Evolutionary conservation across 2,329 filamentous ascomycete species (phyloP), one percentile per base, ranked within the genome.

Genomic region (Calonectria hawksworthii): DNA sequence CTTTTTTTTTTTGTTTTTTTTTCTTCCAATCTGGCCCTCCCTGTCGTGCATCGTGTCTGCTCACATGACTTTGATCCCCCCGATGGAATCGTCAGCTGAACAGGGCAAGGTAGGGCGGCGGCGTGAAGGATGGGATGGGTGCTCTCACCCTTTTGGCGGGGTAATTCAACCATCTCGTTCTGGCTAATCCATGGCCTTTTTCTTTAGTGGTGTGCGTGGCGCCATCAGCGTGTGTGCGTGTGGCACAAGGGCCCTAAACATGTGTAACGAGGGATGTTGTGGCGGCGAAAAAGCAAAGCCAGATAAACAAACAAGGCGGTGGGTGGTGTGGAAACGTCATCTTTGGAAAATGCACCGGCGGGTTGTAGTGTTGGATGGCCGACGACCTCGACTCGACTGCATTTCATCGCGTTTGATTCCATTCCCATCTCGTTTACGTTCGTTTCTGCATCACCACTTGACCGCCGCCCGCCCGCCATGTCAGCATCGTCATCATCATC

Each of bases 251-350:
- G 56, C 56, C 56, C 56, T 63, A 63, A 63, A 63, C 11, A 13
- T 26, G 56, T 63, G 56, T 26, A 63, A 63, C 56, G 36, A 38
- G 56, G 52, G 9, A 47, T 56, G 52, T 56, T 56, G 52, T 56
- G 52, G 52, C 52, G 52, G 56, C 56, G 56, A 63, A 63, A 63
- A 63, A 63, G 56, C 56, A 63, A 63, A 56, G 34, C 23, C 38
- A 38, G 56, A 61, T 38, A 63, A 63, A 63, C 56, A 63, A 23
- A 23, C 34, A 26, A 23, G 34, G 36, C 32, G 32, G 52, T 14
- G 56, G 8, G 56, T 26, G n/a, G 56, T 26, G 56, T 63, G n/a
- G 23, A 18, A 26, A 63, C 52, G 52, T 56, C 52, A 56, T 56
- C 52, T 56, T 28, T 34, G 28, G 30, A 32, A 30, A 34, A 56